Evolutionary conservation across 2,329 filamentous ascomycete species (phyloP).

Genomic region (Fusarium longipes): DNA sequence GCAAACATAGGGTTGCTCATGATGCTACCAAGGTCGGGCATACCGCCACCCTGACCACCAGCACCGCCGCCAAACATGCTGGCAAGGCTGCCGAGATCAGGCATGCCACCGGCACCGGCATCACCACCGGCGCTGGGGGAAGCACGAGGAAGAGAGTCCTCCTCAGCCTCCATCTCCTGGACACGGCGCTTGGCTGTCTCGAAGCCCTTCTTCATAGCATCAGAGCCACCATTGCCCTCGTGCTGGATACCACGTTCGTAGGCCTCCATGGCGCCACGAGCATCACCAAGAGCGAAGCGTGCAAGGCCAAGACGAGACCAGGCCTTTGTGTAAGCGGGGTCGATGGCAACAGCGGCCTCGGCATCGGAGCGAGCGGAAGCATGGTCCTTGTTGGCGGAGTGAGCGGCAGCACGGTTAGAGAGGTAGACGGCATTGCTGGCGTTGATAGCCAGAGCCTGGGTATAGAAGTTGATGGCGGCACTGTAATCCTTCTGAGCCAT

Average conservation of each 20-base stretch:
- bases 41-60: constrained; percentile 75
- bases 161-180: constrained; percentile 76
- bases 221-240: constrained; percentile 92
- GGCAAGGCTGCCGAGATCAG: constrained; percentile 76
- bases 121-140: constrained; percentile 64
- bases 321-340: constrained; percentile 95
- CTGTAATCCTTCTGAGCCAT: constrained; percentile 95
- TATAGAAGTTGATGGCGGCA: constrained; percentile 86
- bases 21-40: constrained; percentile 87
- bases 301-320: constrained; percentile 95
- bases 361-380: constrained; percentile 86
- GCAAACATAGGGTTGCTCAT: constrained; percentile 99
- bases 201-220: constrained; percentile 96
- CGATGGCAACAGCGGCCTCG: constrained; percentile 86
- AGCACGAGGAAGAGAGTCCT: constrained; percentile 55
- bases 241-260: constrained; percentile 93
- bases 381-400: constrained; percentile 87
- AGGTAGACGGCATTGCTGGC: constrained; percentile 95
- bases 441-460: constrained; percentile 81
- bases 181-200: constrained; percentile 92
- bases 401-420: constrained; percentile 94
- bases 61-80: constrained; percentile 75
- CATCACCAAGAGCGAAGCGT: constrained; percentile 89
- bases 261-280: constrained; percentile 91
- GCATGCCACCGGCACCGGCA: constrained; percentile 63